Percentiles rank a stretch among this genome's conserved stretches.
Conservation (phyloP, 805 yeast genomes). For the Candida pini region DNA sequence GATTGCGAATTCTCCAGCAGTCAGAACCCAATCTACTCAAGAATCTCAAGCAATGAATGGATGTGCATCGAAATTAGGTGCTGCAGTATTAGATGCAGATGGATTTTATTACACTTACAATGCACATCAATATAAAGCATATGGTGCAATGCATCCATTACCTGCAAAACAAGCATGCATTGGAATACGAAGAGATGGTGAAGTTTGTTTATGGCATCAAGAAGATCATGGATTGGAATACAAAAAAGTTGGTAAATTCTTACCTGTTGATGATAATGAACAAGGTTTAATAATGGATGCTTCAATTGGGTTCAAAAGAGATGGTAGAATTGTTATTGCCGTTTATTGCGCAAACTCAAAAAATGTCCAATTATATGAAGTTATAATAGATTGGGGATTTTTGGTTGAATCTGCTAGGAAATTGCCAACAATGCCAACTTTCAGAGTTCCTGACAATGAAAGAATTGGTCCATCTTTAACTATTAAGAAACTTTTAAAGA, state of each 20-base stretch:
- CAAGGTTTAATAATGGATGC: conserved; percentile 32
- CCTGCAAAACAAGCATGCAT: conserved; percentile 66
- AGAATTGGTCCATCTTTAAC: conserved; percentile 37
- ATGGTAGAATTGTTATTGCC: conserved; percentile 39
- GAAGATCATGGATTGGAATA: conserved; percentile 59
- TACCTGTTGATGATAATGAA: conserved; percentile 28
- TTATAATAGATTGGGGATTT: conserved; percentile 53
- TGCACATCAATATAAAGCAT: conserved; percentile 52
- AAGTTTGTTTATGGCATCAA: conserved; percentile 55
- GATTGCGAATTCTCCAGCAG: conserved; percentile 55
- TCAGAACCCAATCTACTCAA: conserved; percentile 25
- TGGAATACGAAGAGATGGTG: conserved; percentile 59
- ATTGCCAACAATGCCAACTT: conserved; percentile 42
- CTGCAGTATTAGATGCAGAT: conserved; percentile 28
- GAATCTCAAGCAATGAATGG: conserved; percentile 27
- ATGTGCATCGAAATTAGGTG: conserved; percentile 31
- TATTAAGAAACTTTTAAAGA: conserved; percentile 27
- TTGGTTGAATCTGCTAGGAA: conserved; percentile 41
- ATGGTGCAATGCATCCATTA: conserved; percentile 64
- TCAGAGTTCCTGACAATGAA: conserved; percentile 41
- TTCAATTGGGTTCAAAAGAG: conserved; percentile 47
- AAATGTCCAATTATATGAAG: conserved; percentile 35
- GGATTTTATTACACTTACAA: conserved; percentile 44
- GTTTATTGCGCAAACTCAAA: conserved; percentile 33
- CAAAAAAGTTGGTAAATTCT: conserved; percentile 28